A percentile compares a stretch with the other conserved stretches of the same genome.
phyloP scores from a whole-genome alignment of 768 basidiomycete species.

The Infundibulicybe gibba region DNA sequence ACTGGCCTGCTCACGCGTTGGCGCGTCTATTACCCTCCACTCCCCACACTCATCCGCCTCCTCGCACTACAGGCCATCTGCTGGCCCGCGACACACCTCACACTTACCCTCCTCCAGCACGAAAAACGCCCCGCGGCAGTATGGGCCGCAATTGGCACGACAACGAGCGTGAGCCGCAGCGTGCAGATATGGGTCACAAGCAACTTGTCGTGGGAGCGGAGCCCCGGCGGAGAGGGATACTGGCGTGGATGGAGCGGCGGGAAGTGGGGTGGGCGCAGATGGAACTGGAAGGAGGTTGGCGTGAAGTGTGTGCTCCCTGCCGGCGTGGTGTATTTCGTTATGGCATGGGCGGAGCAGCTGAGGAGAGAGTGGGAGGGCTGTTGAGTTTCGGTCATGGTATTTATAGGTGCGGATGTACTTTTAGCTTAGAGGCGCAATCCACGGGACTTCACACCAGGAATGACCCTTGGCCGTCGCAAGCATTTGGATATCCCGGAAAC shows the following conservation, averaged over 20 bases:
- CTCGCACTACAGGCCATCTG: slow-evolving; percentile 94
- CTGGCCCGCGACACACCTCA: slow-evolving; percentile 91
- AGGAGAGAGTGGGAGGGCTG: slow-evolving; percentile 40
- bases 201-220: slow-evolving; percentile 64
- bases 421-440: too few species aligned
- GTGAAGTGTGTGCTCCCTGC: slow-evolving; percentile 71
- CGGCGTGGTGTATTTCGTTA: slow-evolving; percentile 70
- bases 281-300: slow-evolving; percentile 79
- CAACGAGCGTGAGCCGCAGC: slow-evolving; percentile 77
- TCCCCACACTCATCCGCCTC: slow-evolving; percentile 86
- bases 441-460: too few species aligned
- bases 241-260: slow-evolving; percentile 43
- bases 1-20: slow-evolving; percentile 89
- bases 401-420: too few species aligned
- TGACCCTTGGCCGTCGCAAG: too few species aligned
- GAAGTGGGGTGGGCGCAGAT: slow-evolving; percentile 58
- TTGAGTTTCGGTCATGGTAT: not conserved
- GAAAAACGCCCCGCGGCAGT: slow-evolving; percentile 73
- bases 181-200: slow-evolving; percentile 96
- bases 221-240: slow-evolving; percentile 19
- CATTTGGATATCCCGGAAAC: too few species aligned
- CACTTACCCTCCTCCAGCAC: slow-evolving; percentile 69
- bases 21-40: slow-evolving; percentile 85
- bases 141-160: slow-evolving; percentile 90
- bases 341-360: slow-evolving; percentile 69